Percentiles rank a stretch among this genome's conserved stretches.
Conservation (phyloP, 2,329 filamentous ascomycete genomes). For the Aspergillus sp. region DNA sequence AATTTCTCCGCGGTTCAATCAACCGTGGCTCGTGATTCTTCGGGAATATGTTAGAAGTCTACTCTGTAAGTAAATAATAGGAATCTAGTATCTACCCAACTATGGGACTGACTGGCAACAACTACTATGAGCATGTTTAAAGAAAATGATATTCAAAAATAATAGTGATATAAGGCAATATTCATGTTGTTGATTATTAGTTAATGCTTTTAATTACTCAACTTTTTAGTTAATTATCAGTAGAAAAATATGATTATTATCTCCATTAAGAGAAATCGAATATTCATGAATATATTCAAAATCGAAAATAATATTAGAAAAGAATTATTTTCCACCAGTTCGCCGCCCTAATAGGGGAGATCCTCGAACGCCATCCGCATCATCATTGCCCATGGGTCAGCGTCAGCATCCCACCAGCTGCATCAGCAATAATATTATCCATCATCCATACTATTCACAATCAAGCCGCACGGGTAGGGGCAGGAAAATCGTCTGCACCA, state of each 20-base stretch:
- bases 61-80: not conserved
- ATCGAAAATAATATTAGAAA: not conserved
- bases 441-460: not conserved
- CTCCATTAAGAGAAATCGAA: not conserved
- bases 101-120: not conserved
- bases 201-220: too few species aligned
- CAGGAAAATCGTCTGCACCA: constrained; percentile 19
- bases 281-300: too few species aligned
- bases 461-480: constrained; percentile 20
- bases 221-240: too few species aligned
- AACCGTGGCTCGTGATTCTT: constrained; percentile 3
- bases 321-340: not conserved
- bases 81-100: not conserved
- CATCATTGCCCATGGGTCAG: not conserved
- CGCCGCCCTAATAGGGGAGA: not conserved
- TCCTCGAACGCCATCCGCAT: constrained; percentile 1
- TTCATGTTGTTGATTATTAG: too few species aligned
- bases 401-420: not conserved
- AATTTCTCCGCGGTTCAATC: constrained; percentile 7
- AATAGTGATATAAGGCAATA: not conserved
- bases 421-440: too few species aligned
- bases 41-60: not conserved
- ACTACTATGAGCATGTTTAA: not conserved
- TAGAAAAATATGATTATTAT: not conserved
- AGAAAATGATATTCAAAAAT: not conserved